A percentile compares a stretch with the other conserved stretches of the same genome.
Evolutionary conservation across 305 asterid species (phyloP).

Genomic region (Ruellia speciosa): DNA sequence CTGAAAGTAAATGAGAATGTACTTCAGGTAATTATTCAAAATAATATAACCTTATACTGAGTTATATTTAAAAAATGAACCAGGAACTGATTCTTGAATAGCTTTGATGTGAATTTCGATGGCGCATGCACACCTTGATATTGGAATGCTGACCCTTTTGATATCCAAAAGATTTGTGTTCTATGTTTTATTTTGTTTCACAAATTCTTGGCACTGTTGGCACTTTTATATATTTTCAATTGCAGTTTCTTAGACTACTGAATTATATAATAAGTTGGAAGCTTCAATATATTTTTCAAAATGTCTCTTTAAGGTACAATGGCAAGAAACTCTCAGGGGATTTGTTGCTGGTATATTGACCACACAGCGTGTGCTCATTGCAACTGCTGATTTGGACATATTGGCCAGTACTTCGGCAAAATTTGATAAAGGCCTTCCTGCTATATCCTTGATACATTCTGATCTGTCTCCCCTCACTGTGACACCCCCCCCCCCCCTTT

Average conservation of each 20-base stretch:
- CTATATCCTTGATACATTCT: constrained; percentile 67
- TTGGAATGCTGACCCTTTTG: background rate
- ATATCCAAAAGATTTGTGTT: background rate
- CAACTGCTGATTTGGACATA: constrained; percentile 80
- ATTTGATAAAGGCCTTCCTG: constrained; percentile 93
- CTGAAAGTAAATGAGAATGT: constrained; percentile 83
- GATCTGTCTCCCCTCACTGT: background rate
- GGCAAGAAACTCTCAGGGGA: constrained; percentile 99
- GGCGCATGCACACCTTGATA: constrained; percentile 1
- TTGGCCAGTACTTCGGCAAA: constrained; percentile 75
- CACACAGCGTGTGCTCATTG: constrained; percentile 82
- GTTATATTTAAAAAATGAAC: background rate
- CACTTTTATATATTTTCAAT: constrained; percentile 7
- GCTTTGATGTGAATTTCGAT: constrained; percentile 7
- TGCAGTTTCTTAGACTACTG: background rate
- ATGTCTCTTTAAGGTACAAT: constrained; percentile 62
- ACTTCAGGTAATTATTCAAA: constrained; percentile 62
- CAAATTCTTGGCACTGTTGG: constrained; percentile 5
- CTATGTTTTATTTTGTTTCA: background rate
- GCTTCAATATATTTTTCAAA: constrained; percentile 24
- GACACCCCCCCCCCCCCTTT: background rate
- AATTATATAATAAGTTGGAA: constrained; percentile 15
- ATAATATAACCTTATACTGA: background rate
- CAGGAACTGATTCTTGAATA: constrained; percentile 13
- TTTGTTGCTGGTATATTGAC: constrained; percentile 93